Conservation (phyloP, 2,329 filamentous ascomycete species). For the Diaporthe citri region DNA sequence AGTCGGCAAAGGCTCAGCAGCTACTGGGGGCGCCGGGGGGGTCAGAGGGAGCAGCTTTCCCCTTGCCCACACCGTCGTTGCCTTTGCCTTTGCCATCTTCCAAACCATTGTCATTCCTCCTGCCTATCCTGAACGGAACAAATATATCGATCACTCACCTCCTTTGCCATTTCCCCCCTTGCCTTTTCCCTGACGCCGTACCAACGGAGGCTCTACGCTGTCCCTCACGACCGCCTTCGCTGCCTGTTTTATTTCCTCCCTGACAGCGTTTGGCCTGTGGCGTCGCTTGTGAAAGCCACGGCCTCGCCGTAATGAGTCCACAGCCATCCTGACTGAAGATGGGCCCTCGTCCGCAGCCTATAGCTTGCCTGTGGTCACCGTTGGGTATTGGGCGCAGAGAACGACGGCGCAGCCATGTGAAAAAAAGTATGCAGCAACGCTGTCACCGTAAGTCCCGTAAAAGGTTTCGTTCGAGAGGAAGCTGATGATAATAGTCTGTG, state of each 20-base stretch:
- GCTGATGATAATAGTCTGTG: neutral
- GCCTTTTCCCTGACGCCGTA: constrained; percentile 19
- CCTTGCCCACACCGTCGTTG: neutral
- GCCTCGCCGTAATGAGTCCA: constrained; percentile 3
- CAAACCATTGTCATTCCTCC: constrained; percentile 24
- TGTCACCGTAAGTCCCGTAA: neutral
- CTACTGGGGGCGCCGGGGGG: neutral
- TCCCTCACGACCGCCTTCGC: neutral
- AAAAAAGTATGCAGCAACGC: neutral
- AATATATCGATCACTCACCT: constrained; percentile 23
- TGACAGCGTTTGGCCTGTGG: constrained; percentile 6
- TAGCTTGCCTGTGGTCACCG: constrained; percentile 11
- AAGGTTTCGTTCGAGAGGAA: neutral
- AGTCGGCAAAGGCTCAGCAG: constrained; percentile 13
- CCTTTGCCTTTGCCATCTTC: constrained; percentile 11
- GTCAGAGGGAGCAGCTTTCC: neutral
- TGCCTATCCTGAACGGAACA: constrained; percentile 2
- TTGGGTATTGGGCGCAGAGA: neutral
- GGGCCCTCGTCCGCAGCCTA: neutral
- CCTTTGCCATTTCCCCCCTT: constrained; percentile 18
- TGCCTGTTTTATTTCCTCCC: neutral
- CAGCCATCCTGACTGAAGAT: constrained; percentile 9
- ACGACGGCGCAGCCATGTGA: constrained; percentile 25
- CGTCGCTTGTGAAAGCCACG: constrained; percentile 30
- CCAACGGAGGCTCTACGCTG: neutral